A percentile compares a stretch with the other conserved stretches of the same genome.
These are phyloP conservation scores for Talaromyces marneffei DNA, from an alignment of 2,329 filamentous ascomycete genomes.

Conservation along the genomic window DNA sequence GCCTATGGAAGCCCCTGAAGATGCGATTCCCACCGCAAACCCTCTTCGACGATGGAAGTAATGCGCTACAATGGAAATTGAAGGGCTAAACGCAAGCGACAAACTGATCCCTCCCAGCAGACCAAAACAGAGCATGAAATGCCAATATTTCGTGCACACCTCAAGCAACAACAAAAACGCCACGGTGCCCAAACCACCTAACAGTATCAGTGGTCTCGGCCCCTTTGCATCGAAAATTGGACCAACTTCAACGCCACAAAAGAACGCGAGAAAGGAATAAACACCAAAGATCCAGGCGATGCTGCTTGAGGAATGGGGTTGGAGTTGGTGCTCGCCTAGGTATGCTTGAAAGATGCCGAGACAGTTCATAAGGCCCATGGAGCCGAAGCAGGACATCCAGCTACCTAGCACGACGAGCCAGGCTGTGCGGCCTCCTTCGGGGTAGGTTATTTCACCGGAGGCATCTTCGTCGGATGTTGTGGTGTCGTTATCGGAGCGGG, in stretches of 20 bases:
- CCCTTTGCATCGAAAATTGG: conserved; percentile 84
- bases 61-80: conserved; percentile 72
- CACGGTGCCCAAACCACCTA: conserved; percentile 59
- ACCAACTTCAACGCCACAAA: conserved; percentile 78
- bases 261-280: conserved; percentile 76
- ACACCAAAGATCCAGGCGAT: conserved; percentile 86
- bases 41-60: conserved; percentile 73
- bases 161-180: conserved; percentile 65
- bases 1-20: conserved; percentile 68
- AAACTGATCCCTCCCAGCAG: conserved; percentile 67
- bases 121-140: conserved; percentile 77
- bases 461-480: neutral
- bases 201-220: conserved; percentile 64
- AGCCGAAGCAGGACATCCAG: conserved; percentile 71
- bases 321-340: conserved; percentile 65
- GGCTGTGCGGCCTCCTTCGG: conserved; percentile 71
- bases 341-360: conserved; percentile 77
- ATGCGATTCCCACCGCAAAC: conserved; percentile 74
- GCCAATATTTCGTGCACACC: conserved; percentile 71
- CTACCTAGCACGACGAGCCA: conserved; percentile 85
- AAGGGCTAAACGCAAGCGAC: conserved; percentile 77
- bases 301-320: conserved; percentile 58
- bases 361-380: conserved; percentile 73
- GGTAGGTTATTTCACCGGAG: neutral
- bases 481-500: neutral